Base-by-base conservation (phyloP, 2,329 filamentous ascomycete genomes). In the Alternaria atra region DNA sequence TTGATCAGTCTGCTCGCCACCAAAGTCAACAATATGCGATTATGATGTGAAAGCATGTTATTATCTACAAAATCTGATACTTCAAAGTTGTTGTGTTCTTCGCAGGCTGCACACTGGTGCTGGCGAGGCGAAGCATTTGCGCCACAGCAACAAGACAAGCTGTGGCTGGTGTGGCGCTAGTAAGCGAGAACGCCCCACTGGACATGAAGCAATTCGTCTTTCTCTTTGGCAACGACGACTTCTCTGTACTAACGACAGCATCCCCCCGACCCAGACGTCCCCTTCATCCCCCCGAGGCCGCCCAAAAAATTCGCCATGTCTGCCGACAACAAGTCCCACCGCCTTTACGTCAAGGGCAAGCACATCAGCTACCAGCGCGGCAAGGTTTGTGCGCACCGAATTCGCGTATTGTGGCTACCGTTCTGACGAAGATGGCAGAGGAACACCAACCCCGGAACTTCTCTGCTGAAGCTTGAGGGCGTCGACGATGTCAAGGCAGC, bases 391-490 rank as follows among this genome's bases (percentile, higher is more conserved):
- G 63, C 40, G 42, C 39, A 46, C 42, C 54, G 37, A 55, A 44
- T 37, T 60, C 39, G 52, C 43, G 60, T 55, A 50, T 32, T 58
- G 42, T 55, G 54, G 53, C 43, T 37, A 52, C 40, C 51, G 37
- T 53, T 43, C 51, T 55, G 32, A 46, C 52, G 23, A 37, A 30
- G 55, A 58, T 68, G 91, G 83, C 94, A 96, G 88, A 91, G 92
- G 85, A 91, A 88, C 85, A 93, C 90, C 81, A 93, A 91, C 87
- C 91, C 94, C 77, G 90, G 90, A 85, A 96, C 92, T 68, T 87
- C 92, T 82, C 88, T 98, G 85, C 91, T 99, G 86, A 95, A 97
- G 90, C 97, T 99, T 80, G 94, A 99, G 89, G 94, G 94, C 83
- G 95, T 98, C 78, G 93, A 97, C 79, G 89, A 92, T 87, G 89